Evolutionary conservation across 768 basidiomycete genomes (phyloP), one percentile per base, ranked within the genome.

Genomic region (Gymnopilus dilepis): DNA sequence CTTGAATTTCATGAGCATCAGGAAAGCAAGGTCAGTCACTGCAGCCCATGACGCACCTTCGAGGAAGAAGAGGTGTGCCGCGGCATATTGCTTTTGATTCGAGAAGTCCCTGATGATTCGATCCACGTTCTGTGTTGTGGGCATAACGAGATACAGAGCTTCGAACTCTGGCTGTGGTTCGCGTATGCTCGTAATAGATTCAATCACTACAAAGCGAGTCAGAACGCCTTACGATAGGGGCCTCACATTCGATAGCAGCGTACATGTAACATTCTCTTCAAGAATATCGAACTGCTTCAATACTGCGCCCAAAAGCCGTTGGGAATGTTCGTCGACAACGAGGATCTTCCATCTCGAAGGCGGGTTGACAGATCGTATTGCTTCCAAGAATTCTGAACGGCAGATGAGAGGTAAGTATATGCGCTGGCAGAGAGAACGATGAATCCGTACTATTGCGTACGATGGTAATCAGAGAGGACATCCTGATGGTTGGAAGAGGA

Each of bases 191-290:
- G 90, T 87, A 73, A 99, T 94, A 57, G 90, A 86, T 76, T 99
- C 97, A 74, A 99, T 92, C 71, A 94, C 97, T 99, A 74, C 47
- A 26, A 24, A 1, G 9, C 45, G 30, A 31, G 21, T 45, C 33
- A 54, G 63, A 47, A 53, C 60, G 47, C 45, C 45, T 58, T 58
- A 33, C 48, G 34, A 53, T 40, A 45, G 33, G 45, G 13, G 41
- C 15, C 11, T 40, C 50, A 24, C 43, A 43, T 12, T 19, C 17
- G 34, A 48, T 47, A 17, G 40, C 48, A 54, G 82, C 94, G 73
- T 78, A 97, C 97, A 84, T 47, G 95, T 97, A 42, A 99, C 94
- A 80, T 96, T 96, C 82, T 97, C 94, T 74, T 95, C 90, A 58
- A 99, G 76, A 58, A 99, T 92, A 73, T 99, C 97, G 68, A 92